Percentiles rank a stretch among this genome's conserved stretches.
Conservation (phyloP, 1,284 basidiomycete species). For the Tilletia caries region DNA sequence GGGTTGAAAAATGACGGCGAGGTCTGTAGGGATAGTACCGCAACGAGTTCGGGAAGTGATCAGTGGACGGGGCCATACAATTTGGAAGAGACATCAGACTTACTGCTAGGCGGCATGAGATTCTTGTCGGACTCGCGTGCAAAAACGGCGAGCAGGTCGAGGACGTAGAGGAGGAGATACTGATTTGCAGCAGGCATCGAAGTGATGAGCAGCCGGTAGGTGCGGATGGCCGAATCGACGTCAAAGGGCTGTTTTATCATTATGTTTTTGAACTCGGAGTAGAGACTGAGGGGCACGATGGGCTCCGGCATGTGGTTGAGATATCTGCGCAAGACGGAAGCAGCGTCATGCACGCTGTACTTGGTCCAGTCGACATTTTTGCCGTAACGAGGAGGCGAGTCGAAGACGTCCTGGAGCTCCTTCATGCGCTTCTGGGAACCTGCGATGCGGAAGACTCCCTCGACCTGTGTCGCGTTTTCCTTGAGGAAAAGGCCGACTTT, state of each 20-base stretch:
- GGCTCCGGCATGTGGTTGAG: conserved; percentile 94
- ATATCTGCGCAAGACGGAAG: conserved; percentile 90
- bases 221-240: conserved; percentile 35
- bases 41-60: background rate
- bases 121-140: conserved; percentile 85
- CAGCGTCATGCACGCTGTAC: conserved; percentile 92
- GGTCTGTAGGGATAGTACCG: conserved; percentile 25
- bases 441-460: conserved; percentile 80
- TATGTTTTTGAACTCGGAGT: conserved; percentile 79
- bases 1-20: conserved; percentile 53
- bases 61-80: background rate
- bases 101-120: conserved; percentile 90
- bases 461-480: conserved; percentile 75
- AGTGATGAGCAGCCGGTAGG: conserved; percentile 78
- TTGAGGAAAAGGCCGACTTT: conserved; percentile 70
- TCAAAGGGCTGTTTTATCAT: conserved; percentile 55
- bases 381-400: conserved; percentile 87
- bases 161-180: conserved; percentile 89
- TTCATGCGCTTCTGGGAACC: conserved; percentile 86
- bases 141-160: conserved; percentile 92
- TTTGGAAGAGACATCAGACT: no score
- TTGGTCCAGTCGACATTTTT: conserved; percentile 87
- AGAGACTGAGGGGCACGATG: conserved; percentile 81
- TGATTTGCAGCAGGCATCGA: conserved; percentile 82
- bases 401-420: conserved; percentile 85